Evolutionary conservation across 495 filamentous ascomycete genomes (phyloP).

Genomic region (Mycothermus thermophilus): DNA sequence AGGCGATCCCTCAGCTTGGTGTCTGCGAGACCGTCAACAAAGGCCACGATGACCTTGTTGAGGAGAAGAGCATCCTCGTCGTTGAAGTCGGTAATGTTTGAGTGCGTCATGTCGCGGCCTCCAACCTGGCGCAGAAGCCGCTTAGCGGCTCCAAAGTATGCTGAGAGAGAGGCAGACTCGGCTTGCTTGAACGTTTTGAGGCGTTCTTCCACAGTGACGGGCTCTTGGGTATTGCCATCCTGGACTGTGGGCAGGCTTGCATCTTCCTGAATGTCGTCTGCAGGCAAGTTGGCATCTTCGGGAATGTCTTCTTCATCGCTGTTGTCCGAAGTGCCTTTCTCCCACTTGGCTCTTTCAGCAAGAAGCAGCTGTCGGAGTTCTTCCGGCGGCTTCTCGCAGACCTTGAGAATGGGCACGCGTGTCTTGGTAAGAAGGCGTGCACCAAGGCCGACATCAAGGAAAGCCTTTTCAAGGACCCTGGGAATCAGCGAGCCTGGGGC

Average conservation of each 20-base stretch:
- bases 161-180: conserved; percentile 19
- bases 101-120: conserved; percentile 31
- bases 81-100: conserved; percentile 22
- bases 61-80: conserved; percentile 27
- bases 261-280: conserved; percentile 8
- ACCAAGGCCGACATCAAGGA: conserved; percentile 56
- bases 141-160: conserved; percentile 32
- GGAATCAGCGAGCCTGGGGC: conserved; percentile 43
- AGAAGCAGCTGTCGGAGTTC: conserved; percentile 37
- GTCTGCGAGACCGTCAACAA: conserved; percentile 36
- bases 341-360: conserved; percentile 49
- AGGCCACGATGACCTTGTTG: conserved; percentile 32
- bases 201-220: conserved; percentile 12
- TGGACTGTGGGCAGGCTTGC: background rate
- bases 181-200: conserved; percentile 24
- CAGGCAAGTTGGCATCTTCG: conserved; percentile 16
- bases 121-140: conserved; percentile 30
- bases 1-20: conserved; percentile 24
- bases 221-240: background rate
- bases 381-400: conserved; percentile 52
- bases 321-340: conserved; percentile 27
- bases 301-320: conserved; percentile 30
- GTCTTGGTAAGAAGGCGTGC: conserved; percentile 57
- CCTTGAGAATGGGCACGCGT: conserved; percentile 68
- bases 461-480: conserved; percentile 48